Conservation (phyloP, 2,329 filamentous ascomycete genomes). For the Paraconiothyrium brasiliense region DNA sequence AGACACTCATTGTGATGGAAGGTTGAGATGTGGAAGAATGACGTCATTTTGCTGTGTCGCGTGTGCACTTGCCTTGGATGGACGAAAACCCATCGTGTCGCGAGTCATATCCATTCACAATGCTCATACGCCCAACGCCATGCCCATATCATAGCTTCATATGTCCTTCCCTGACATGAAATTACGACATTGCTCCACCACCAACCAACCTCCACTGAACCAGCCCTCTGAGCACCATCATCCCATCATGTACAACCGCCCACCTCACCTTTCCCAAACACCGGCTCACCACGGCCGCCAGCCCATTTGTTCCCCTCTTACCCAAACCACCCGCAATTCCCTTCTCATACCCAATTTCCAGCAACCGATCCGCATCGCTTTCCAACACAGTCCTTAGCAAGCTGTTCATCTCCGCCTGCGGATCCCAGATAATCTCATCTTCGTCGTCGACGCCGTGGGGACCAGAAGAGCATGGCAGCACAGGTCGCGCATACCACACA, state of each 20-base stretch:
- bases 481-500: slow-evolving; percentile 59
- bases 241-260: slow-evolving; percentile 70
- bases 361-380: slow-evolving; percentile 49
- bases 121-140: not conserved
- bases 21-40: not conserved
- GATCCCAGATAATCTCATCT: slow-evolving; percentile 62
- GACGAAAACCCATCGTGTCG: not conserved
- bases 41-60: slow-evolving; percentile 2
- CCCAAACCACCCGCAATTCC: slow-evolving; percentile 53
- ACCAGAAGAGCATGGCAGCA: slow-evolving; percentile 6
- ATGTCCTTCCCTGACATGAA: not conserved
- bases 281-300: slow-evolving; percentile 66
- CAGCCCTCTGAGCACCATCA: slow-evolving; percentile 62
- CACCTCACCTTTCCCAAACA: slow-evolving; percentile 66
- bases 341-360: slow-evolving; percentile 25
- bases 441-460: slow-evolving; percentile 27
- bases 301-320: slow-evolving; percentile 60
- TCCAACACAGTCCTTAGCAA: slow-evolving; percentile 54
- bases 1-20: not conserved
- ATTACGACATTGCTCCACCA: slow-evolving; percentile 26
- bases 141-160: not conserved
- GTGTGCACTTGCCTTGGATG: slow-evolving; percentile 7
- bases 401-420: slow-evolving; percentile 59
- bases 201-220: slow-evolving; percentile 52
- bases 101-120: not conserved